Conservation (phyloP, 108 stramenopile genomes). For the Aurantiochytrium sp. region DNA sequence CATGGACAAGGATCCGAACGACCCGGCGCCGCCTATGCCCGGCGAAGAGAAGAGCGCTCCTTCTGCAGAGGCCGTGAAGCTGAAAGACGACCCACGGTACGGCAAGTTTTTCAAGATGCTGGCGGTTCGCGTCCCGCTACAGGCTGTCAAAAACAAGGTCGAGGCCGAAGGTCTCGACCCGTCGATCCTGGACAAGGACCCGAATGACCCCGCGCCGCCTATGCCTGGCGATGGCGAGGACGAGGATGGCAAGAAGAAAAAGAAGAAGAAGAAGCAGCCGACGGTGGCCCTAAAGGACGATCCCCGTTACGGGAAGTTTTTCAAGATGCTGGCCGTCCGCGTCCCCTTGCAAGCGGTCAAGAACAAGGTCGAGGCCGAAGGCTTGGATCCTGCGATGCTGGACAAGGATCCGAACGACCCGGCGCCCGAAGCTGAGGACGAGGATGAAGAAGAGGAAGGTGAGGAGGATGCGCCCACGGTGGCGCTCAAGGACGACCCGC, state of each 20-base stretch:
- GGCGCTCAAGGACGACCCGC: background rate
- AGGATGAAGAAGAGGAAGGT: too few species aligned
- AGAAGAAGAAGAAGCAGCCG: background rate
- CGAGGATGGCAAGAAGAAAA: too few species aligned
- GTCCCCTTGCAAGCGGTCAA: background rate
- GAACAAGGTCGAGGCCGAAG: background rate
- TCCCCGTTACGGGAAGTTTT: background rate
- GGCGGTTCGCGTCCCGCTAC: background rate
- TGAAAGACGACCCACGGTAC: background rate
- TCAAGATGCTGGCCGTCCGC: constrained; percentile 10
- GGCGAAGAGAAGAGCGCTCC: background rate
- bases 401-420: too few species aligned
- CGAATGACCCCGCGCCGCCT: too few species aligned
- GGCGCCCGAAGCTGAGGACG: too few species aligned
- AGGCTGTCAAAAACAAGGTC: background rate
- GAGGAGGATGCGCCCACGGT: too few species aligned
- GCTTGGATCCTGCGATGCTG: background rate
- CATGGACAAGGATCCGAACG: background rate
- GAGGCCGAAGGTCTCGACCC: background rate
- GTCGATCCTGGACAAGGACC: background rate
- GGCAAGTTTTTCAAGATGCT: background rate
- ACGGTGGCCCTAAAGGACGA: background rate
- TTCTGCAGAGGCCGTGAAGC: background rate
- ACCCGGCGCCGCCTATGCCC: background rate
- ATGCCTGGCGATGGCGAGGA: too few species aligned